A percentile compares a stretch with the other conserved stretches of the same genome.
phyloP scores from a whole-genome alignment of 1,284 basidiomycete genomes.

The Trametes versicolor region DNA sequence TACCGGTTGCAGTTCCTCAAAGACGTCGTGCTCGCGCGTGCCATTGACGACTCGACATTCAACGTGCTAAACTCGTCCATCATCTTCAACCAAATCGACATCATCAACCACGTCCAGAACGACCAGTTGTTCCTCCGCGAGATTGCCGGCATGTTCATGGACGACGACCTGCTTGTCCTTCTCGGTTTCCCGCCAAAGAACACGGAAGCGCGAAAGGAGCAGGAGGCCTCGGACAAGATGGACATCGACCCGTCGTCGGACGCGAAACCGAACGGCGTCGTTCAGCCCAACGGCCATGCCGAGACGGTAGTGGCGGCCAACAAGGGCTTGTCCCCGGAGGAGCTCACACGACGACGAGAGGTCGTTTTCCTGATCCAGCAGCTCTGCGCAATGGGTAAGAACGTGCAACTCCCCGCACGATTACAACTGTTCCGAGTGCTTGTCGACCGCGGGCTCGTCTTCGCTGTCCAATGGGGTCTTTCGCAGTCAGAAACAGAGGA shows the following conservation, averaged over 20 bases:
- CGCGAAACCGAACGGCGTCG: constrained; percentile 34
- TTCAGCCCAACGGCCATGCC: constrained; percentile 40
- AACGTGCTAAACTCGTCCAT: constrained; percentile 97
- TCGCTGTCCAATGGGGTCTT: constrained; percentile 93
- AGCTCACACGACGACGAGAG: constrained; percentile 66
- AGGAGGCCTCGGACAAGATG: constrained; percentile 41
- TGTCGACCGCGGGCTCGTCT: constrained; percentile 89
- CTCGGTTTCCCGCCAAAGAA: constrained; percentile 44
- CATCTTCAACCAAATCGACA: constrained; percentile 99
- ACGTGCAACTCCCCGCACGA: constrained; percentile 90
- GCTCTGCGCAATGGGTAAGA: constrained; percentile 95
- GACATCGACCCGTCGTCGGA: constrained; percentile 52
- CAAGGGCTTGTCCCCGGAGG: constrained; percentile 52
- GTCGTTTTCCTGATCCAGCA: constrained; percentile 92
- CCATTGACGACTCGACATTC: constrained; percentile 96
- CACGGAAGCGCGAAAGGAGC: constrained; percentile 39
- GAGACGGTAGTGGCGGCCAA: constrained; percentile 31
- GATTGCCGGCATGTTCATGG: constrained; percentile 82
- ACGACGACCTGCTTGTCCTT: constrained; percentile 63
- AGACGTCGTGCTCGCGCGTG: constrained; percentile 95
- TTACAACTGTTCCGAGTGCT: constrained; percentile 90
- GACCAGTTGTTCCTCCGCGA: constrained; percentile 82
- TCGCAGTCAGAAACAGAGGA: constrained; percentile 48
- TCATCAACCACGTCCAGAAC: constrained; percentile 89
- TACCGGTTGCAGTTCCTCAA: constrained; percentile 98